Percentiles rank a stretch among this genome's conserved stretches.
phyloP scores from a whole-genome alignment of 2,329 filamentous ascomycete species.

The Trichoderma koningii region DNA sequence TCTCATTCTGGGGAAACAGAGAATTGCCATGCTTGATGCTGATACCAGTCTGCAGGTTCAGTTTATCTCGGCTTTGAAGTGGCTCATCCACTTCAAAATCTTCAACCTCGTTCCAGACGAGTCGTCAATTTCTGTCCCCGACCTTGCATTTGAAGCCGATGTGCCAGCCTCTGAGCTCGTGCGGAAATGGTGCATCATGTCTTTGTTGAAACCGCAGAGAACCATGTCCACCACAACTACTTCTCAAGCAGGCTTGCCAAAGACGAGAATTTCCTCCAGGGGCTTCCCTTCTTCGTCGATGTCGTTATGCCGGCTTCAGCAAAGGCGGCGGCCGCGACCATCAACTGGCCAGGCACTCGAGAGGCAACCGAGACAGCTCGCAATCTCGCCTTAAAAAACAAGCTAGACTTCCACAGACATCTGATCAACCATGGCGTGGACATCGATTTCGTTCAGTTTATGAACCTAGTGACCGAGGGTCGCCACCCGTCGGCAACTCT shows the following conservation, averaged over 20 bases:
- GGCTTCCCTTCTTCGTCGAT: neutral
- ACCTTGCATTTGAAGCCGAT: neutral
- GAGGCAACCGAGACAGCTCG: neutral
- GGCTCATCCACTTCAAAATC: constrained; percentile 6
- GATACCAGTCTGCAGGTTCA: neutral
- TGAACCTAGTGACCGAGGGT: neutral
- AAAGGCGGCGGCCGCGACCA: neutral
- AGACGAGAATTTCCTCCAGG: neutral
- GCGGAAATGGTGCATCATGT: neutral
- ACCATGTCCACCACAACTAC: neutral
- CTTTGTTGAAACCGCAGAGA: neutral
- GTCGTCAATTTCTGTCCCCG: neutral
- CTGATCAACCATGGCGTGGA: neutral
- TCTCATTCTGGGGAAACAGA: neutral
- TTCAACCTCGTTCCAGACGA: neutral
- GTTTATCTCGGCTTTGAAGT: neutral
- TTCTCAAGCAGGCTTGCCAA: neutral
- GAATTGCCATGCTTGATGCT: neutral
- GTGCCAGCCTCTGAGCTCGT: neutral
- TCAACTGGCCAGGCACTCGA: neutral
- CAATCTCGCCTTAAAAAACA: neutral
- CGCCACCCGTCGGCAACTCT: neutral
- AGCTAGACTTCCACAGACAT: neutral
- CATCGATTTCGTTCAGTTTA: neutral
- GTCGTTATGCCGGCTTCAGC: neutral